Conservation (phyloP, 2,329 filamentous ascomycete genomes). For the Fusarium drepaniforme region DNA sequence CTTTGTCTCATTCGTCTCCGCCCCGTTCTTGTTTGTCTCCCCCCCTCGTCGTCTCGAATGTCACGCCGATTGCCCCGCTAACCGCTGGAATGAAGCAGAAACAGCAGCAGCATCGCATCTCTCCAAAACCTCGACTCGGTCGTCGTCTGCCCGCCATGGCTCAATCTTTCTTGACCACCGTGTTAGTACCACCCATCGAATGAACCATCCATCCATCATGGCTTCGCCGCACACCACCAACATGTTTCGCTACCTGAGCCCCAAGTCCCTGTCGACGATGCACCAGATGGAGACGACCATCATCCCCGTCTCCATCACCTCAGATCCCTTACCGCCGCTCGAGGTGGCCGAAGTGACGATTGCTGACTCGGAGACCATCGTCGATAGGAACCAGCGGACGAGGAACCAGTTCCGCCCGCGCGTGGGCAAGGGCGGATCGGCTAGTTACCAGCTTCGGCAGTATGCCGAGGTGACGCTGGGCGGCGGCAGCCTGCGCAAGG, state of each 20-base stretch:
- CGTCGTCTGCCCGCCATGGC: constrained; percentile 47
- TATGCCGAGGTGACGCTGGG: constrained; percentile 98
- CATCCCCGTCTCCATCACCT: constrained; percentile 45
- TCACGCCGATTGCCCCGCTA: constrained; percentile 54
- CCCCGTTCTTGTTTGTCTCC: constrained; percentile 28
- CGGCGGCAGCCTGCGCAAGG: constrained; percentile 93
- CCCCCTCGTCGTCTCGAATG: constrained; percentile 1
- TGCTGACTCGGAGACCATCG: constrained; percentile 46
- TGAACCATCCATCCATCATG: neutral
- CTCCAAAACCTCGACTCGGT: constrained; percentile 23
- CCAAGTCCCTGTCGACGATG: constrained; percentile 49
- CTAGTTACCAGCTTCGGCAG: constrained; percentile 91
- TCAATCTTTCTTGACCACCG: constrained; percentile 56
- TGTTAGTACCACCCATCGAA: constrained; percentile 53
- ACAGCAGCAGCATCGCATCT: constrained; percentile 29
- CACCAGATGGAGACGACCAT: constrained; percentile 46
- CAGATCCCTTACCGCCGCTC: constrained; percentile 15
- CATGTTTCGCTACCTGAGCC: constrained; percentile 50
- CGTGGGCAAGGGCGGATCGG: constrained; percentile 87
- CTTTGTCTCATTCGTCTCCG: constrained; percentile 27
- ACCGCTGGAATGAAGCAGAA: constrained; percentile 52
- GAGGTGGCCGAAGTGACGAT: constrained; percentile 33
- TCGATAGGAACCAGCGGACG: constrained; percentile 82
- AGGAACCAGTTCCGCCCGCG: constrained; percentile 93
- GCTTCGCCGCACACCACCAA: constrained; percentile 26